These are phyloP conservation scores for Cyclotella sp. DNA, from an alignment of 108 stramenopile species.

Conservation along the genomic window DNA sequence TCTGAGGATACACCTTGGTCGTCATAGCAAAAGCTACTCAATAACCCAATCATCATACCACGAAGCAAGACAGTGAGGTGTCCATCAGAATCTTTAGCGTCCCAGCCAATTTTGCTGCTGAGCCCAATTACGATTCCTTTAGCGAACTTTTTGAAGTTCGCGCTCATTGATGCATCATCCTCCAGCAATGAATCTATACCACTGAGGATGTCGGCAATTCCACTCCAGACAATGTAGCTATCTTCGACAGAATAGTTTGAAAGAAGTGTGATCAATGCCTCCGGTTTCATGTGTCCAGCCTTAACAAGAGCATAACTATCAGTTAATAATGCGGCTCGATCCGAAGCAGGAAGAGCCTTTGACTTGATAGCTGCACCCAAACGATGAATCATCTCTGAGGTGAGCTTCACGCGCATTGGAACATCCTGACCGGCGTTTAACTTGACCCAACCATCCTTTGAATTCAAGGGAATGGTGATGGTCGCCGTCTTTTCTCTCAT, in stretches of 20 bases:
- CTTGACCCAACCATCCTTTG: conserved; percentile 87
- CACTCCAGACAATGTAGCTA: conserved; percentile 89
- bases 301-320: conserved; percentile 94
- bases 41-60: conserved; percentile 85
- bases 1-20: conserved; percentile 79
- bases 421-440: conserved; percentile 96
- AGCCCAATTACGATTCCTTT: conserved; percentile 69
- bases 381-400: conserved; percentile 79
- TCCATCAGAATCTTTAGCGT: conserved; percentile 69
- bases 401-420: conserved; percentile 89
- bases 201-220: conserved; percentile 73
- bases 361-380: conserved; percentile 63
- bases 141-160: conserved; percentile 69
- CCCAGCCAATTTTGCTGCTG: conserved; percentile 87
- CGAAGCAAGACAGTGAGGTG: conserved; percentile 89
- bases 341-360: conserved; percentile 72
- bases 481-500: conserved; percentile 88
- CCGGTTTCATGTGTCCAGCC: conserved; percentile 87
- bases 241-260: conserved; percentile 84
- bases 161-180: conserved; percentile 71
- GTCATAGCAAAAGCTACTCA: conserved; percentile 79
- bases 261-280: conserved; percentile 78
- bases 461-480: conserved; percentile 68
- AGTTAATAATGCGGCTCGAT: conserved; percentile 89
- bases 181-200: conserved; percentile 78